phyloP scores from a whole-genome alignment of 805 yeast species.

The Saccharomyces cerevisiae region DNA sequence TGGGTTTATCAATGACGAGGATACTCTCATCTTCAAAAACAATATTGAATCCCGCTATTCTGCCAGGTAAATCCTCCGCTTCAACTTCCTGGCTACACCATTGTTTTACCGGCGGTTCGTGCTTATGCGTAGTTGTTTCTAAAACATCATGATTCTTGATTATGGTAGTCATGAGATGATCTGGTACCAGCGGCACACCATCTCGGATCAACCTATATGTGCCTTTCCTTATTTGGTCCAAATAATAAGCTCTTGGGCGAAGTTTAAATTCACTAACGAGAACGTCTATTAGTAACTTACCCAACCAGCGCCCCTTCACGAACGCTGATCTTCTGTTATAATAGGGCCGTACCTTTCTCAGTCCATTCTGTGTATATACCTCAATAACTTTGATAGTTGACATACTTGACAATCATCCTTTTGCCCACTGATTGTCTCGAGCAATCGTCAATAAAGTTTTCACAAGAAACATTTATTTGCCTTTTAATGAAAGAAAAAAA shows the following conservation, averaged over 20 bases:
- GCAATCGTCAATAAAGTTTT: neutral
- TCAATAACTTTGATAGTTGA: neutral
- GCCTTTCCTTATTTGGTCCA: conserved; percentile 13
- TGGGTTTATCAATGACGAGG: conserved; percentile 85
- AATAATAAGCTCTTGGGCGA: conserved; percentile 14
- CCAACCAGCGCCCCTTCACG: conserved; percentile 41
- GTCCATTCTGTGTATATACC: conserved; percentile 20
- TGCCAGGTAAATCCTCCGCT: conserved; percentile 5
- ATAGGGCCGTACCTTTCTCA: conserved; percentile 37
- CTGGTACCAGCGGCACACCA: conserved; percentile 9
- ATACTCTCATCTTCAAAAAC: conserved; percentile 64
- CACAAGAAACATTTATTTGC: neutral
- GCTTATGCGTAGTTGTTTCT: conserved; percentile 49
- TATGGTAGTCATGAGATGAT: conserved; percentile 7
- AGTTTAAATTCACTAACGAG: conserved; percentile 34
- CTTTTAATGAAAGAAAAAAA: neutral
- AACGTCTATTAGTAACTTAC: conserved; percentile 33
- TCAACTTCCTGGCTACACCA: conserved; percentile 19
- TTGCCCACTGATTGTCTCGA: neutral
- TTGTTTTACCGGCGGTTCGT: conserved; percentile 74
- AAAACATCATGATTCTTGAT: conserved; percentile 25
- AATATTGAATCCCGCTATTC: conserved; percentile 44
- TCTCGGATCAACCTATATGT: conserved; percentile 15
- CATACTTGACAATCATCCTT: neutral
- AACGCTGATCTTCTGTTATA: conserved; percentile 30